A percentile compares a stretch with the other conserved stretches of the same genome.
phyloP scores from a whole-genome alignment of 257 asterid species.

The Primulina tabacum region DNA sequence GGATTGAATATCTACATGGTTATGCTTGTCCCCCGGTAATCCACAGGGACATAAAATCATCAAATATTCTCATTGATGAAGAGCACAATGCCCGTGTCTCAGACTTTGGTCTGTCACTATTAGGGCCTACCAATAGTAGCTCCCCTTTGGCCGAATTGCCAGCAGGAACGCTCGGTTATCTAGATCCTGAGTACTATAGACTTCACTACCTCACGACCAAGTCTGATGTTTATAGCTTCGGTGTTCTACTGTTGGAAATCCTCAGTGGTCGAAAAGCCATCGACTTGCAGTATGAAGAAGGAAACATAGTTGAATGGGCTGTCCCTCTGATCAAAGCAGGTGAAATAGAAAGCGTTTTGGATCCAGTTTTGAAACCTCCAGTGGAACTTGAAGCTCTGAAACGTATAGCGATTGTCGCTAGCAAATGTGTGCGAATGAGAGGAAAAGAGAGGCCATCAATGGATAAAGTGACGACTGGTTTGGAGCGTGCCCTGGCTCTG shows the following conservation, averaged over 20 bases:
- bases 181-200: conserved; percentile 87
- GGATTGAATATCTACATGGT: conserved; percentile 84
- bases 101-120: conserved; percentile 81
- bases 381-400: conserved; percentile 64
- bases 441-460: conserved; percentile 95
- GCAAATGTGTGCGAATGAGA: conserved; percentile 88
- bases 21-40: conserved; percentile 97
- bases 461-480: conserved; percentile 84
- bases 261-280: conserved; percentile 85
- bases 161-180: conserved; percentile 88
- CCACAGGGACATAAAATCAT: conserved; percentile 86
- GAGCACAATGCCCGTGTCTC: conserved; percentile 94
- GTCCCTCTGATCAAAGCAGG: conserved; percentile 78
- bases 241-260: conserved; percentile 78
- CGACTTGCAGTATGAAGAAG: conserved; percentile 85
- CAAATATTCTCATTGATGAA: conserved; percentile 86
- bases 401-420: conserved; percentile 69
- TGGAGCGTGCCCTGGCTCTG: conserved; percentile 78
- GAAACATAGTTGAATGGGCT: conserved; percentile 94
- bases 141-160: conserved; percentile 90
- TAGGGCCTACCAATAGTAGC: conserved; percentile 84
- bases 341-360: conserved; percentile 55
- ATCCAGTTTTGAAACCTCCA: conserved; percentile 62
- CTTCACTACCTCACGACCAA: conserved; percentile 87
- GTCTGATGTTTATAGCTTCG: conserved; percentile 87